Percentiles rank a stretch among this genome's conserved stretches.
phyloP scores from a whole-genome alignment of 306 rosid species.

The Hylodesmum podocarpum region DNA sequence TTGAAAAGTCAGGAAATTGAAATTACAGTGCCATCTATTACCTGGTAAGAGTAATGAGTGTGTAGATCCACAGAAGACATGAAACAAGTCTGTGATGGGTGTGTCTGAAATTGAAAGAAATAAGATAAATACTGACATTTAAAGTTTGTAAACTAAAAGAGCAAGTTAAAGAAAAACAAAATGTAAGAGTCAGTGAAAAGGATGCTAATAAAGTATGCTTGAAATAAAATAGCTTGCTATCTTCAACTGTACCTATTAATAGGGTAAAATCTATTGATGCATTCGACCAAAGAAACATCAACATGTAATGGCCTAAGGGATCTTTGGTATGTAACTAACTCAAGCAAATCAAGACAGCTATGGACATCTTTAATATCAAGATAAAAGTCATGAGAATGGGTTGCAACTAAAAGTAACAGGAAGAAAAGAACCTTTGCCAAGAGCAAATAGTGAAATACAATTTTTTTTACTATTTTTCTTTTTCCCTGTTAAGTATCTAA shows the following conservation, averaged over 20 bases:
- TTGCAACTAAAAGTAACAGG: constrained; percentile 4
- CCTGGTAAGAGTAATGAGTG: constrained; percentile 99
- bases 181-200: background rate
- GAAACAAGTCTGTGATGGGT: constrained; percentile 98
- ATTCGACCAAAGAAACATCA: constrained; percentile 5
- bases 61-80: constrained; percentile 99
- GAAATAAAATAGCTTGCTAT: constrained; percentile 13
- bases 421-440: background rate
- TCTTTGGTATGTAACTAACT: background rate
- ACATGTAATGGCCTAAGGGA: background rate
- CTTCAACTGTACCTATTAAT: constrained; percentile 2
- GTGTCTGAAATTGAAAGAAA: constrained; percentile 68
- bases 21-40: constrained; percentile 33
- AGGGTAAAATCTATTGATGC: background rate
- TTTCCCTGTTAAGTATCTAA: background rate
- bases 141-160: constrained; percentile 1
- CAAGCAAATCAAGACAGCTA: constrained; percentile 14
- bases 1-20: constrained; percentile 7
- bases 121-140: constrained; percentile 23
- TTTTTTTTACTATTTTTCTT: background rate
- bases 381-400: background rate
- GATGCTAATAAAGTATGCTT: background rate
- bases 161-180: background rate
- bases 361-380: constrained; percentile 11
- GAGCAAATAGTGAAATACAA: background rate